phyloP scores from a whole-genome alignment of 129 eudicot species.

The Centella asiatica region DNA sequence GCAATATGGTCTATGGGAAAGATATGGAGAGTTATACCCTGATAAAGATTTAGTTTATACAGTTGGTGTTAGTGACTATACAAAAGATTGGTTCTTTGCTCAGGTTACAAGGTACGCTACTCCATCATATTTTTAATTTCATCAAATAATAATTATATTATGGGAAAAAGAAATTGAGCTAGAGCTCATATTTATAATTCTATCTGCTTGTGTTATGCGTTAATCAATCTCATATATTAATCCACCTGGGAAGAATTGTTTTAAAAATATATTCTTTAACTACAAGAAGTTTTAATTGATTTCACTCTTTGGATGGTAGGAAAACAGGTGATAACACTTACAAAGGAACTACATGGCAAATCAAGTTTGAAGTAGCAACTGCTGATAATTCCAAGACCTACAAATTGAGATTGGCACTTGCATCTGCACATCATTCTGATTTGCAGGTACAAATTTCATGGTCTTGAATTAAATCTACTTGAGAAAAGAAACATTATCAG shows the following conservation, averaged over 20 bases:
- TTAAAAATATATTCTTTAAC: not conserved
- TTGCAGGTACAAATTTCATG: slow-evolving; percentile 39
- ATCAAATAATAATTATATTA: no score
- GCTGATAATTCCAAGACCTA: slow-evolving; percentile 32
- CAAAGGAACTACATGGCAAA: slow-evolving; percentile 83
- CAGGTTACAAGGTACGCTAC: slow-evolving; percentile 59
- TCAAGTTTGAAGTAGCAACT: slow-evolving; percentile 56
- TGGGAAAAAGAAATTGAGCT: no score
- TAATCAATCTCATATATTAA: no score
- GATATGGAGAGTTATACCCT: slow-evolving; percentile 71
- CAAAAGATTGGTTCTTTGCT: slow-evolving; percentile 86
- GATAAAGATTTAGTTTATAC: slow-evolving; percentile 59
- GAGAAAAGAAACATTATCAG: not conserved
- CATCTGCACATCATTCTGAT: slow-evolving; percentile 71
- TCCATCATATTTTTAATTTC: no score
- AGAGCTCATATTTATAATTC: no score
- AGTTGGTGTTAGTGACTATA: slow-evolving; percentile 58
- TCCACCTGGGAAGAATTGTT: not conserved
- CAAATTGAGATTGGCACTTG: slow-evolving; percentile 65
- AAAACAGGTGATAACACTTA: slow-evolving; percentile 48
- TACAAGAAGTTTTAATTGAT: not conserved
- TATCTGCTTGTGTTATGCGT: not conserved
- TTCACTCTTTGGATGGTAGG: slow-evolving; percentile 18
- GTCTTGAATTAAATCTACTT: not conserved
- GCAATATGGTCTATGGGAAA: slow-evolving; percentile 94